Conservation (phyloP, 805 yeast genomes). For the Spathaspora passalidarum region DNA sequence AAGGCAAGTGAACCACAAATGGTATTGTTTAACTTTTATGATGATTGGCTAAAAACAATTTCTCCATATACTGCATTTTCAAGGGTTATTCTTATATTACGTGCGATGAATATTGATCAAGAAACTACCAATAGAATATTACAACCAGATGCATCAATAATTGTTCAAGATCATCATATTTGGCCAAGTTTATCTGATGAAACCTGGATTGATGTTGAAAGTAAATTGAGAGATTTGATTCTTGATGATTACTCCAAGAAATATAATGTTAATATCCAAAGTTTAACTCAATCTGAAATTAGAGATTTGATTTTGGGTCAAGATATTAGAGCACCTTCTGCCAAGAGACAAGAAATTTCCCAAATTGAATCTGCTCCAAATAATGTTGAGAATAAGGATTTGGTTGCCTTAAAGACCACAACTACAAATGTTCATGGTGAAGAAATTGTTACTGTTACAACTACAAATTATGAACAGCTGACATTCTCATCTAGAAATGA, state of each 20-base stretch:
- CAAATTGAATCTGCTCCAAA: conserved; percentile 57
- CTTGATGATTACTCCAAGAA: conserved; percentile 80
- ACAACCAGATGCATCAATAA: conserved; percentile 67
- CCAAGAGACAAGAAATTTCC: conserved; percentile 77
- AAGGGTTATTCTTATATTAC: conserved; percentile 72
- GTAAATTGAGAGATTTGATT: conserved; percentile 83
- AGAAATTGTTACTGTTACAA: conserved; percentile 90
- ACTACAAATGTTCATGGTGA: conserved; percentile 94
- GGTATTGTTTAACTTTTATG: conserved; percentile 87
- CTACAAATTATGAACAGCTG: conserved; percentile 83
- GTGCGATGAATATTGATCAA: conserved; percentile 75
- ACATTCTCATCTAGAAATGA: conserved; percentile 80
- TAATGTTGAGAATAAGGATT: conserved; percentile 45
- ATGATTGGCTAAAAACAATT: conserved; percentile 84
- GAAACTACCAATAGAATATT: conserved; percentile 75
- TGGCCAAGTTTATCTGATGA: conserved; percentile 92
- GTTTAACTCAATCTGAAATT: conserved; percentile 89
- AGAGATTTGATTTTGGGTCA: conserved; percentile 94
- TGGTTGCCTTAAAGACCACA: conserved; percentile 76
- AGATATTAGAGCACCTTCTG: conserved; percentile 87
- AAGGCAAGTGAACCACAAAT: conserved; percentile 91
- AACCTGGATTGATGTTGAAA: conserved; percentile 90
- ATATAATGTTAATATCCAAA: conserved; percentile 79
- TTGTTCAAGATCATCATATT: conserved; percentile 73
- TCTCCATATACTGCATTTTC: conserved; percentile 94